These are phyloP conservation scores for Wallacemonas sp. DNA, from an alignment of 208 protist species.

Conservation along the genomic window DNA sequence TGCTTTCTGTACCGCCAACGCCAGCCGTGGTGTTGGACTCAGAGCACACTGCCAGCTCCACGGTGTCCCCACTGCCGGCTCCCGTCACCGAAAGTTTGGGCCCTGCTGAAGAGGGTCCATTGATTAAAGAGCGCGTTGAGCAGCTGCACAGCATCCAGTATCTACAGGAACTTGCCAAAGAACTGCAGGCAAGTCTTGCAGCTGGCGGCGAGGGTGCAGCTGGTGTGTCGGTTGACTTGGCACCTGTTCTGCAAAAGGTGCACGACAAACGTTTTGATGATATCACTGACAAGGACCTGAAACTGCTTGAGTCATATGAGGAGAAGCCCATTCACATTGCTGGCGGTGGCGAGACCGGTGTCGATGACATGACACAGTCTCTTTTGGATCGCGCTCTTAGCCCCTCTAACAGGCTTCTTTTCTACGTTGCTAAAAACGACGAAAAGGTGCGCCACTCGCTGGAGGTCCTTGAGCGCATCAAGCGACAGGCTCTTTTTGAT, in stretches of 20 bases:
- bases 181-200: not conserved
- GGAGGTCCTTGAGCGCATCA: constrained; percentile 69
- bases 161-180: constrained; percentile 45
- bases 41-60: too few species aligned
- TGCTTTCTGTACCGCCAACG: constrained; percentile 12
- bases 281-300: constrained; percentile 59
- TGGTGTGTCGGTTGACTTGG: constrained; percentile 47
- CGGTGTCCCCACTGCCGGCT: too few species aligned
- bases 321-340: constrained; percentile 26
- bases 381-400: constrained; percentile 58
- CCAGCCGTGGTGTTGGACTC: not conserved
- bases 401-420: constrained; percentile 71
- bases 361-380: constrained; percentile 16
- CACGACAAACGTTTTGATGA: constrained; percentile 46
- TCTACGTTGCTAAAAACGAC: constrained; percentile 50
- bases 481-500: constrained; percentile 68
- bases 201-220: not conserved
- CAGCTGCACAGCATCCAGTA: constrained; percentile 39
- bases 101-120: too few species aligned
- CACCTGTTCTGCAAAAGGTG: constrained; percentile 52
- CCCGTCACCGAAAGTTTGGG: too few species aligned
- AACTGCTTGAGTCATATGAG: constrained; percentile 59
- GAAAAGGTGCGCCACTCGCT: constrained; percentile 37
- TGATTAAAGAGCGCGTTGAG: constrained; percentile 37
- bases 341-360: not conserved